Percentiles rank a stretch among this genome's conserved stretches.
These are phyloP conservation scores for Smittium culicis DNA, from an alignment of 371 early-diverging fungal species.

Conservation along the genomic window DNA sequence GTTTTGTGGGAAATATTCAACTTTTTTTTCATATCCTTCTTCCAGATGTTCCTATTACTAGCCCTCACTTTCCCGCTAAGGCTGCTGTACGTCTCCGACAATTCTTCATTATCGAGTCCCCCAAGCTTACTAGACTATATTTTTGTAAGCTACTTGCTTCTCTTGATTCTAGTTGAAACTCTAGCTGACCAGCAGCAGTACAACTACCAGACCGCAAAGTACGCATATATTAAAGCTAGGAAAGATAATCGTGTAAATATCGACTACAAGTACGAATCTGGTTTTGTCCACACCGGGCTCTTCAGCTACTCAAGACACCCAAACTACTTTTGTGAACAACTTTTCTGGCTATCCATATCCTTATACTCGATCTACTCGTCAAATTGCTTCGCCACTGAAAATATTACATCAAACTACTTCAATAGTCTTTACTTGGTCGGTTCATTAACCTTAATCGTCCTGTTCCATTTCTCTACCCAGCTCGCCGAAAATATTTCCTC, in stretches of 20 bases:
- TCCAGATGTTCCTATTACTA: slow-evolving; percentile 37
- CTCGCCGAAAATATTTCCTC: slow-evolving; percentile 61
- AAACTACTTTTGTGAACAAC: slow-evolving; percentile 65
- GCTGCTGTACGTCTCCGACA: not conserved
- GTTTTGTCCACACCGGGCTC: slow-evolving; percentile 60
- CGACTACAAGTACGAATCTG: slow-evolving; percentile 20
- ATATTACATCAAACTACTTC: not conserved
- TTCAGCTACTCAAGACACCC: slow-evolving; percentile 66
- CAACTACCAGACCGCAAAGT: slow-evolving; percentile 48
- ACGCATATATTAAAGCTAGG: slow-evolving; percentile 21
- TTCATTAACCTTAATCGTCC: slow-evolving; percentile 36
- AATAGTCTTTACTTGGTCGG: slow-evolving; percentile 36
- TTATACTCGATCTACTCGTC: slow-evolving; percentile 42
- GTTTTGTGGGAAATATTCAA: slow-evolving; percentile 56
- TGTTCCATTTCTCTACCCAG: slow-evolving; percentile 59
- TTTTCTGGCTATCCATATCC: slow-evolving; percentile 49
- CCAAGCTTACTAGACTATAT: slow-evolving; percentile 33
- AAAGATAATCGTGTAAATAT: slow-evolving; percentile 28
- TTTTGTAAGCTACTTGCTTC: slow-evolving; percentile 33
- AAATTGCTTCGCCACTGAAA: not conserved
- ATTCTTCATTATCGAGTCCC: not conserved
- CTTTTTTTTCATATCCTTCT: slow-evolving; percentile 52
- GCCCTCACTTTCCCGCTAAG: slow-evolving; percentile 38
- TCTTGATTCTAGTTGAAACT: slow-evolving; percentile 40
- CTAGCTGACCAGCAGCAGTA: slow-evolving; percentile 77